These are phyloP conservation scores for Pseudognaphalium luteoalbum DNA, from an alignment of 129 eudicot species.

Conservation along the genomic window DNA sequence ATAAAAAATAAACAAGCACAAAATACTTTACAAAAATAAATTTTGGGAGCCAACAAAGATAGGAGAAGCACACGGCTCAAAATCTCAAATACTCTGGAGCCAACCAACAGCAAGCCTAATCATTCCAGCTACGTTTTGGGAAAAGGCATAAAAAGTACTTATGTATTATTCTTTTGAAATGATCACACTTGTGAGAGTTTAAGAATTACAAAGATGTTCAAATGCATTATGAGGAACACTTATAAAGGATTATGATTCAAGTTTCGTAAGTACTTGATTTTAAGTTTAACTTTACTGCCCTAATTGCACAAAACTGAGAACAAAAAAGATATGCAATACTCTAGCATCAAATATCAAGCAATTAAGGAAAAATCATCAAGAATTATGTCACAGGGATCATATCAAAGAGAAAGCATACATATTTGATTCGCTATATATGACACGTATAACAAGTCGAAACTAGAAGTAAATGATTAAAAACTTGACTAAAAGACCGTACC, in stretches of 20 bases:
- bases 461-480: neutral
- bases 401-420: neutral
- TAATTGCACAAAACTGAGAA: neutral
- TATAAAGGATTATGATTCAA: neutral
- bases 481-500: constrained; percentile 42
- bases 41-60: no score
- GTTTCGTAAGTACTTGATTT: neutral
- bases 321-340: neutral
- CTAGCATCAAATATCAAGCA: constrained; percentile 8
- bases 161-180: neutral
- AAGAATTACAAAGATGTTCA: neutral
- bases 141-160: no score
- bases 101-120: no score
- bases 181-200: neutral
- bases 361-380: constrained; percentile 3
- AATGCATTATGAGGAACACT: neutral
- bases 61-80: no score
- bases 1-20: no score
- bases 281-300: neutral
- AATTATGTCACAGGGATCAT: neutral
- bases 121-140: no score
- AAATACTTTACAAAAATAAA: no score
- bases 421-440: constrained; percentile 8
- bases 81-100: no score
- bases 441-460: neutral